phyloP scores from a whole-genome alignment of 2,329 filamentous ascomycete species.

The Ophiosphaerella herpotricha region DNA sequence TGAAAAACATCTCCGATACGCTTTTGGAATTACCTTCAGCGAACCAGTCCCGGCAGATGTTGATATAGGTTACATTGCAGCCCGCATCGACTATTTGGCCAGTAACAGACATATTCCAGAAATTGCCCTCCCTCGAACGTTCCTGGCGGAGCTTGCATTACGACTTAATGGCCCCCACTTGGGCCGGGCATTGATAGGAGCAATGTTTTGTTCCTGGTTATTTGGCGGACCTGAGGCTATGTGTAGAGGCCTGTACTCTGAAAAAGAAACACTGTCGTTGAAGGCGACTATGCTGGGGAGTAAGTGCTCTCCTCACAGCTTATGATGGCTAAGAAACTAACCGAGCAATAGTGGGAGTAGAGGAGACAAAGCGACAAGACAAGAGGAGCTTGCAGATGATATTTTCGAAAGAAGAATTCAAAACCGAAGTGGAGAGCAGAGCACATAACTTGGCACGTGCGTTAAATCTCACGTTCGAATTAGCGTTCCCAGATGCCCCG shows the following conservation, averaged over 20 bases:
- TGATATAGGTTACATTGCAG: constrained; percentile 1
- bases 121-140: neutral
- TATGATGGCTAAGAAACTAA: neutral
- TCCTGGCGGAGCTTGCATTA: constrained; percentile 1
- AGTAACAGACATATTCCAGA: neutral
- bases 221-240: constrained; percentile 10
- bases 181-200: constrained; percentile 9
- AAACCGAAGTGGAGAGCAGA: neutral
- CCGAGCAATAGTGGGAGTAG: constrained; percentile 1
- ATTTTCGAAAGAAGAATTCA: constrained; percentile 8
- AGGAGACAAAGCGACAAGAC: constrained; percentile 8
- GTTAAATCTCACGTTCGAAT: neutral
- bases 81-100: constrained; percentile 1
- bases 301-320: neutral
- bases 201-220: constrained; percentile 12
- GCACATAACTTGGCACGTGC: neutral
- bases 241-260: constrained; percentile 5
- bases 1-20: neutral
- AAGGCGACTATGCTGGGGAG: neutral
- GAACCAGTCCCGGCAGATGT: neutral
- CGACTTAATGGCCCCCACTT: constrained; percentile 6
- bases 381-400: constrained; percentile 3
- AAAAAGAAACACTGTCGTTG: constrained; percentile 1
- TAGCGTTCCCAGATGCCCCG: neutral
- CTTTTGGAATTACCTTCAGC: neutral